A percentile compares a stretch with the other conserved stretches of the same genome.
phyloP scores from a whole-genome alignment of 306 rosid species.

The Cucurbita argyrosperma region DNA sequence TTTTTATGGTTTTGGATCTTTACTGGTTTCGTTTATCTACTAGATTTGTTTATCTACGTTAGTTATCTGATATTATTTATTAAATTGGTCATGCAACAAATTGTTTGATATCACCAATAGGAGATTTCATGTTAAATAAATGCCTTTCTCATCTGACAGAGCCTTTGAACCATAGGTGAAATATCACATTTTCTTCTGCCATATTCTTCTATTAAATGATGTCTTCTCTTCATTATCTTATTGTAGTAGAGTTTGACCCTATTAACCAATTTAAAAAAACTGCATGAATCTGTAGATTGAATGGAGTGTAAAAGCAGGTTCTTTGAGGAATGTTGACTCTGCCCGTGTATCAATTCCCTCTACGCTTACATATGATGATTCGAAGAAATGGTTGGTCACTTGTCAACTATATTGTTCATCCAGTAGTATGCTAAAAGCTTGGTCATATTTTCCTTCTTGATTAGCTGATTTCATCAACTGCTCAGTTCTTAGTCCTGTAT shows the following conservation, averaged over 20 bases:
- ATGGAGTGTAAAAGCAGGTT: constrained; percentile 68
- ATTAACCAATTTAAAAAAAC: constrained; percentile 1
- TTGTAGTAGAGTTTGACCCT: constrained; percentile 2
- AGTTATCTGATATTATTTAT: neutral
- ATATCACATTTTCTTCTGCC: neutral
- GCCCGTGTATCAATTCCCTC: constrained; percentile 83
- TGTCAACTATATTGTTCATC: neutral
- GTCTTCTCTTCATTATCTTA: constrained; percentile 8
- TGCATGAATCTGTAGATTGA: constrained; percentile 52
- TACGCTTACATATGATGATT: constrained; percentile 67
- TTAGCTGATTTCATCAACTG: constrained; percentile 4
- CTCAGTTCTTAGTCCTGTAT: constrained; percentile 2
- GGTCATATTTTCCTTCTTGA: constrained; percentile 5
- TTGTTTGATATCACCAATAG: neutral
- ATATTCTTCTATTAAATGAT: constrained; percentile 4
- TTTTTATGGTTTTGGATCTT: neutral
- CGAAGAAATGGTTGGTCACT: constrained; percentile 65
- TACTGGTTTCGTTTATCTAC: neutral
- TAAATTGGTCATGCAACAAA: neutral
- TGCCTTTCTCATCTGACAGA: neutral
- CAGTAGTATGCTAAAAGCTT: neutral
- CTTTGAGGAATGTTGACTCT: constrained; percentile 74
- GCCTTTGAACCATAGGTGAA: neutral
- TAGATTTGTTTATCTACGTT: neutral
- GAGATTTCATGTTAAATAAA: neutral